These are phyloP conservation scores for Lachnellula subtilissima DNA, from an alignment of 2,329 filamentous ascomycete genomes.

Conservation along the genomic window DNA sequence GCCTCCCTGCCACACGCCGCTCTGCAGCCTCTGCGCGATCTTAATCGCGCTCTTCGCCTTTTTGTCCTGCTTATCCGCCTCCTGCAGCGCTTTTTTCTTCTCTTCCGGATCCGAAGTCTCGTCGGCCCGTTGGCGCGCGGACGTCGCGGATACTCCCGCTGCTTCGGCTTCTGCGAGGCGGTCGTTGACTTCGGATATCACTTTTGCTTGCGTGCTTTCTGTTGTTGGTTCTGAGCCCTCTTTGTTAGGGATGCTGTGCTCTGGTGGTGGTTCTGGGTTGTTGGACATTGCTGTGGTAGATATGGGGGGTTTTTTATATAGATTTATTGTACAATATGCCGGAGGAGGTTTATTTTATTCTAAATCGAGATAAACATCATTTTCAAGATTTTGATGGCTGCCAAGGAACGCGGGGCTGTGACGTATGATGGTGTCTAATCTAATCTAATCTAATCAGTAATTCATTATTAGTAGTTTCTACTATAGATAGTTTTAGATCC, in stretches of 20 bases:
- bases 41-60: conserved; percentile 53
- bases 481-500: too few relatives aligned
- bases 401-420: not conserved
- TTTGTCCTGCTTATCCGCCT: conserved; percentile 19
- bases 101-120: conserved; percentile 10
- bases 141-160: conserved; percentile 8
- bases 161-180: conserved; percentile 9
- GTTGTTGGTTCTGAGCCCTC: not conserved
- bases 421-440: not conserved
- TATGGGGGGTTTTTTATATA: not conserved
- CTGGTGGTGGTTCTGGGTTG: not conserved
- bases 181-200: conserved; percentile 13
- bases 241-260: too few relatives aligned
- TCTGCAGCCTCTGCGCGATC: conserved; percentile 50
- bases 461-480: too few relatives aligned
- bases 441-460: not conserved
- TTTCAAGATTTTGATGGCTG: not conserved
- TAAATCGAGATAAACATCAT: not conserved
- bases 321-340: not conserved
- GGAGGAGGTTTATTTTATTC: not conserved
- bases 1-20: conserved; percentile 26
- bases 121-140: conserved; percentile 7
- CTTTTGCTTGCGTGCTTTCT: conserved; percentile 14
- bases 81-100: conserved; percentile 11
- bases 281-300: not conserved